Evolutionary conservation across 148 eudicot genomes (phyloP).

Genomic region (Camellia lanceoleosa): DNA sequence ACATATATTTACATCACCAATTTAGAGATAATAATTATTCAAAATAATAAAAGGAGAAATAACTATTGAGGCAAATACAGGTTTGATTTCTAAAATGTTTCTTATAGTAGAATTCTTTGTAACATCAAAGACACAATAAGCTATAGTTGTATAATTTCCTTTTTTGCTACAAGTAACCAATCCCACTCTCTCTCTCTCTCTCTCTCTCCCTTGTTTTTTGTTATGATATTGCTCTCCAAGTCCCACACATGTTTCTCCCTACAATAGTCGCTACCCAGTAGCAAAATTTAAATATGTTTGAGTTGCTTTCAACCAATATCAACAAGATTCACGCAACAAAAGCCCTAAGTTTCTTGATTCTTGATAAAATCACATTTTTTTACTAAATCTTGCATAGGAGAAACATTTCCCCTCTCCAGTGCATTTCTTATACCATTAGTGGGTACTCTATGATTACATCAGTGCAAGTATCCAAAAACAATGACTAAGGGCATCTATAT

Average conservation of each 20-base stretch:
- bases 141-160: no score
- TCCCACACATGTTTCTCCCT: neutral
- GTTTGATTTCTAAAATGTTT: neutral
- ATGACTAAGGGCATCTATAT: neutral
- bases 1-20: conserved; percentile 16
- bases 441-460: neutral
- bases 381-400: neutral
- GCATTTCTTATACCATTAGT: neutral
- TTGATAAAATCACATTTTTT: neutral
- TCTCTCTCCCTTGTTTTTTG: neutral
- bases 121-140: neutral
- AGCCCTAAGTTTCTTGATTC: neutral
- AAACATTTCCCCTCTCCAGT: neutral
- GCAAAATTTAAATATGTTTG: neutral
- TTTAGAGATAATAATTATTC: neutral
- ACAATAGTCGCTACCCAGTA: neutral
- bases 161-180: no score
- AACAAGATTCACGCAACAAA: neutral
- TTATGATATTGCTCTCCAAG: neutral
- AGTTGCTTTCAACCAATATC: neutral
- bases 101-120: neutral
- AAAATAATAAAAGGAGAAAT: neutral
- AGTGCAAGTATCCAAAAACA: neutral
- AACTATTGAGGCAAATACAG: neutral
- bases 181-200: neutral